Evolutionary conservation across 371 early-diverging fungal genomes (phyloP), one percentile per base, ranked within the genome.

Genomic region (Mucor irregularis): DNA sequence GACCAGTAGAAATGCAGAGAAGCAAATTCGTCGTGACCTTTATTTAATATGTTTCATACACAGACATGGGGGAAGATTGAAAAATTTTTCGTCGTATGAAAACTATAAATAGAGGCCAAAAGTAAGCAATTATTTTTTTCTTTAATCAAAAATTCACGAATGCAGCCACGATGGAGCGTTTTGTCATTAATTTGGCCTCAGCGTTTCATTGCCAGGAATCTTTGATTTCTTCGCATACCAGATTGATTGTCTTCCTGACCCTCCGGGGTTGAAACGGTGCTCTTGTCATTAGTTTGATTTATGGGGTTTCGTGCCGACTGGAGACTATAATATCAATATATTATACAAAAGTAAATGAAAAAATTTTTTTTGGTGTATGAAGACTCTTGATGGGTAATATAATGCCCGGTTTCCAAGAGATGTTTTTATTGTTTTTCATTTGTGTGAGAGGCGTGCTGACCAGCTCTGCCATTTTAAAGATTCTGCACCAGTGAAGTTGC

Each of bases 81-180:
- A 58, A 34, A 28, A 34, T 52, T 53, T 59, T 59, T 40, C 8
- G 17, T 10, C n/a, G 17, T 24, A 4, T 17, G 11, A 63, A 58
- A 59, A 56, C 22, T 52, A 56, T 56, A 56, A 61, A 61, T 56
- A 29, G 29, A 17, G 16, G 38, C 24, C 21, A 7, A 48, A 42
- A 45, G 26, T 33, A 31, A 2, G 40, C 44, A 46, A 37, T 8
- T 13, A 2, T 29, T 34, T 43, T 37, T 44, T 53, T 53, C 35
- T 45, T 61, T 54, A 56, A 66, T 66, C 66, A 61, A 66, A 53
- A 58, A 56, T 35, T 34, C 14, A 53, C 45, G 61, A 49, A 53
- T 66, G 61, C 66, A 66, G 66, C 66, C 66, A 66, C 57, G 66
- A 61, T 66, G 60, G 49, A 56, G 42, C 46, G 44, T 29, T 56